phyloP scores from a whole-genome alignment of 352 stramenopile genomes.

The Globisporangium megalacanthum region DNA sequence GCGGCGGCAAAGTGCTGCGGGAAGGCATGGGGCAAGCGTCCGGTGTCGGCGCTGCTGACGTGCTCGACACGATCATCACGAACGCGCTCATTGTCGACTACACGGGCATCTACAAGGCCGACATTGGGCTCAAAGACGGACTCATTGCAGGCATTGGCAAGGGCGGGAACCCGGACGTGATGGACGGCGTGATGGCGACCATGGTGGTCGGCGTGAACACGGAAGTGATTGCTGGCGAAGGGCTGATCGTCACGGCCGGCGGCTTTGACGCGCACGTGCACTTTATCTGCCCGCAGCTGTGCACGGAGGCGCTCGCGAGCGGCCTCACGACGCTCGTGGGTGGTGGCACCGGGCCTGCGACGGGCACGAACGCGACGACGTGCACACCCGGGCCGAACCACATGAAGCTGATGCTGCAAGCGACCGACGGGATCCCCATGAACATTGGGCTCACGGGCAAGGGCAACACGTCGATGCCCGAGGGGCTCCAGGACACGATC shows the following conservation, averaged over 20 bases:
- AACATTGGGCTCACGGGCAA: slow-evolving; percentile 99
- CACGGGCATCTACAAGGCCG: slow-evolving; percentile 94
- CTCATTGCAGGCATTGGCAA: slow-evolving; percentile 95
- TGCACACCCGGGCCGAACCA: slow-evolving; percentile 93
- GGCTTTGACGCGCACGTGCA: slow-evolving; percentile 96
- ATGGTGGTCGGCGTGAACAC: slow-evolving; percentile 91
- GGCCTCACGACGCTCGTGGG: slow-evolving; percentile 92
- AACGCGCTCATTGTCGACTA: slow-evolving; percentile 96
- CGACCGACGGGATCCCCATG: slow-evolving; percentile 89
- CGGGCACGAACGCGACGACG: slow-evolving; percentile 95
- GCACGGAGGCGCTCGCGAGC: slow-evolving; percentile 89
- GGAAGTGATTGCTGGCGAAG: slow-evolving; percentile 96
- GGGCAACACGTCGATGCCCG: slow-evolving; percentile 89
- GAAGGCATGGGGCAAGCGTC: slow-evolving; percentile 78
- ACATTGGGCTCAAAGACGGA: slow-evolving; percentile 94
- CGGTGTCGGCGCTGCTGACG: slow-evolving; percentile 32
- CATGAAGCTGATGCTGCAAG: slow-evolving; percentile 95
- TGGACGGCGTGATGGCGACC: slow-evolving; percentile 86
- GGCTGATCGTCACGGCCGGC: slow-evolving; percentile 94
- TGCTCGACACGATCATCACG: slow-evolving; percentile 95
- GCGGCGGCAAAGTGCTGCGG: slow-evolving; percentile 90
- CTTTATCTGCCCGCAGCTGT: slow-evolving; percentile 95
- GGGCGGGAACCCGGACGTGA: slow-evolving; percentile 96
- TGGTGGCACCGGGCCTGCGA: slow-evolving; percentile 89
- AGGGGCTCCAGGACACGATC: slow-evolving; percentile 88